These are phyloP conservation scores for California macrophylla DNA, from an alignment of 441 rosid genomes.

Conservation along the genomic window DNA sequence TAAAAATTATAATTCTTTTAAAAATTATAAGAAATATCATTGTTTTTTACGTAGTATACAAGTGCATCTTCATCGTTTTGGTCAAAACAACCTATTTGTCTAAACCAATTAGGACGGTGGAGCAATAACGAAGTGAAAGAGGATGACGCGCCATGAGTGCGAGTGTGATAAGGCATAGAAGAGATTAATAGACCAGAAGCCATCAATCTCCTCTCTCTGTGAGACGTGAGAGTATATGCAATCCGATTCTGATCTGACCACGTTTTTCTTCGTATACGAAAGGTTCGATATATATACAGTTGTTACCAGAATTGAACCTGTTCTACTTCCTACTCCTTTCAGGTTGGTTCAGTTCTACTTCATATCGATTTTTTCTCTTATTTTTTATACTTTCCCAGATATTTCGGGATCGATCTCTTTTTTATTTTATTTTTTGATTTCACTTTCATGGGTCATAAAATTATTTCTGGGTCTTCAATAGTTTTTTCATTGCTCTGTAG, in stretches of 20 bases:
- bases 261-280: neutral
- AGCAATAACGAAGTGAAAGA: neutral
- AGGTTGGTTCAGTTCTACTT: neutral
- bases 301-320: neutral
- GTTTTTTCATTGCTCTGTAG: neutral
- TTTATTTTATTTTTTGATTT: neutral
- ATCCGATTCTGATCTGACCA: neutral
- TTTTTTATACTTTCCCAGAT: neutral
- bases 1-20: no score
- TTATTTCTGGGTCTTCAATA: neutral
- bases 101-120: no score
- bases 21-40: no score
- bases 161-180: neutral
- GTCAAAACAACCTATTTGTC: no score
- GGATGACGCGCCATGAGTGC: neutral
- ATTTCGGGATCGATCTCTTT: neutral
- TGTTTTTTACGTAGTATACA: no score
- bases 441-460: no score
- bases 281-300: neutral
- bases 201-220: neutral
- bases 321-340: neutral
- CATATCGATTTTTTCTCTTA: neutral
- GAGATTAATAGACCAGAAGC: neutral
- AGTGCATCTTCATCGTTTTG: no score
- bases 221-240: slow-evolving; percentile 5